Base-by-base conservation (phyloP, 495 filamentous ascomycete species). In the Cenococcum geophilum region DNA sequence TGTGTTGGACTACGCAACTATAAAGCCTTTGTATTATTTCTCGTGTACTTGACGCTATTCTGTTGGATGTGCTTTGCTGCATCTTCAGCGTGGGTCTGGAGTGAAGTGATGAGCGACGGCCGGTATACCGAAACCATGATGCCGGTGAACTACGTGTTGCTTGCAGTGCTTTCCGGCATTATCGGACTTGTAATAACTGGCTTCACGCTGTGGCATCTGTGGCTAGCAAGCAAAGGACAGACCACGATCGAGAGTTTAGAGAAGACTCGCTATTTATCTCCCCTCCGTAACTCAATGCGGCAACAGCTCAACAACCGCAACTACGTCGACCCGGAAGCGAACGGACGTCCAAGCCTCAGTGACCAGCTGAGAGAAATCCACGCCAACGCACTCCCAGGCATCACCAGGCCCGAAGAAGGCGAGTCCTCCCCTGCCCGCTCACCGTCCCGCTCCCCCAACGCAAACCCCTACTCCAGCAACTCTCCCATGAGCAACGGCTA, bases 191-290 rank as follows among this genome's bases (percentile, higher is more conserved):
- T 96, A 6, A 76, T 98, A 43, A 82, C 82, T 21, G 92, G 91
- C 8, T 98, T 98, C 71, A 96, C 91, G 0, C 82, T 77, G 21
- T 98, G 93, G 93, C 93, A 98, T 78, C 80, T 97, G 42, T 84
- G 86, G 67, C 79, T 98, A 4, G 90, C 89, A 4, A 75, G 79
- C 40, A 78, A 82, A 1, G 89, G 88, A 2, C 83, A 89, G 70
- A 98, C 93, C 5, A 97, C 95, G 0, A 98, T 98, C 63, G 93
- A 98, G 68, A 91, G 84, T 64, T 73, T 98, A 43, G 95, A 98
- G 76, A 96, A 91, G 71, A 96, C 91, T 0, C 83, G 95, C 43
- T 97, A 98, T 71, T 81, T 95, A 0, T 87, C 85, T 8, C 90
- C 91, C 2, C 72, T 95, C 27, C 81, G 85, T 49, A 86, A 83